Percentiles rank a stretch among this genome's conserved stretches.
phyloP scores from a whole-genome alignment of 1,284 basidiomycete genomes.

The Pterula multifida region DNA sequence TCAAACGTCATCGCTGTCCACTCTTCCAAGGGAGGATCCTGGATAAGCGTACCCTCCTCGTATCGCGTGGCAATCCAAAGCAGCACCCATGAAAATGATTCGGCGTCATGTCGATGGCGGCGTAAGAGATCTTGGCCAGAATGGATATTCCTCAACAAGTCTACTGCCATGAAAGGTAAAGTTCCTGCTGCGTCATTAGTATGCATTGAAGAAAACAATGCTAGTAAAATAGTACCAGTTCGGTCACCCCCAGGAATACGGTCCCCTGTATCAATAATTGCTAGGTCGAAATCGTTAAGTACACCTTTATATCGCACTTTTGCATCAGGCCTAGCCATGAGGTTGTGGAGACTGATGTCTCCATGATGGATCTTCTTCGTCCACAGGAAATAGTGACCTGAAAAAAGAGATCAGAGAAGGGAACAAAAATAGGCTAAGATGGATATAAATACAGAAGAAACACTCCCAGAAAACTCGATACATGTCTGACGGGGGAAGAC shows the following conservation, averaged over 20 bases:
- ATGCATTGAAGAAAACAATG: background rate
- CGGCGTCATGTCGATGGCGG: background rate
- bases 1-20: background rate
- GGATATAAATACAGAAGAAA: background rate
- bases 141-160: background rate
- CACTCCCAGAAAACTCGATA: background rate
- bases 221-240: background rate
- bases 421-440: background rate
- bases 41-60: background rate
- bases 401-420: background rate
- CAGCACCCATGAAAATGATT: background rate
- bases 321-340: background rate
- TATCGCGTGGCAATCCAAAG: background rate
- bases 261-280: background rate
- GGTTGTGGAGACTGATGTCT: background rate
- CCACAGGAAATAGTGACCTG: background rate
- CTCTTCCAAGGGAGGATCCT: background rate
- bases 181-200: background rate
- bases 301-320: background rate
- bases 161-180: background rate
- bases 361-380: background rate
- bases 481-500: background rate
- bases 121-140: background rate
- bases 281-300: background rate
- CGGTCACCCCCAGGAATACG: background rate